Base-by-base conservation (phyloP, 1,284 basidiomycete genomes). In the Rhodotorula sp. region DNA sequence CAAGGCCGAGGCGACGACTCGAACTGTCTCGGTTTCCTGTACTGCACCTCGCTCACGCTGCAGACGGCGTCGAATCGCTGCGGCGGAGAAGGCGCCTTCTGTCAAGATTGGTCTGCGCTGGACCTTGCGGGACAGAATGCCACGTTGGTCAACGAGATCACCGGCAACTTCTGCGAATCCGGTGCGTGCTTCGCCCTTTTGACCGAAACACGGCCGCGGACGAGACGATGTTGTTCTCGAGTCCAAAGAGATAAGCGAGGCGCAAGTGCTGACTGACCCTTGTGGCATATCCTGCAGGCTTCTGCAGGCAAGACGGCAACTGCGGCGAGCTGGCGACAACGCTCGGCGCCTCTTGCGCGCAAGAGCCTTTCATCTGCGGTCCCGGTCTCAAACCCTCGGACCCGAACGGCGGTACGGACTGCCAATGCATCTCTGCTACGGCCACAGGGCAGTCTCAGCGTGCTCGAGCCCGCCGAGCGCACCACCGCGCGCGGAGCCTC, bases 11-110 rank as follows among this genome's bases (percentile, higher is more conserved):
- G 31, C 4, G n/a, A 29, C 61, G 72, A 73, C 66, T 2, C 47
- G 16, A 58, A 68, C 69, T 73, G 72, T 67, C 59, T 62, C 16
- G 65, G 69, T 31, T 72, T 64, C 67, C 64, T 73, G 49, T 73
- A 73, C 69, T 73, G 72, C 64, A 31, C 46, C 21, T 58, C 39
- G 39, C 39, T 43, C 39, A 43, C 39, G 12, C 39, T 43, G 12
- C 39, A 43, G 39, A 43, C 39, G 8, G 66, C 69, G 15, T 14
- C 65, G 8, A 18, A 69, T 64, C 60, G 56, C 10, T 73, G 72
- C 64, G 72, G 70, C 31, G 70, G 21, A 34, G 8, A 58, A 39
- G 69, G 66, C 18, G 52, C 72, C 0, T 71, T 64, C 65, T 71
- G 70, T 63, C 66, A 73, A 48, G 72, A 70, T 60, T 48, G 26